These are phyloP conservation scores for Saxophila tyrrhenica DNA, from an alignment of 495 filamentous ascomycete species.

Conservation along the genomic window DNA sequence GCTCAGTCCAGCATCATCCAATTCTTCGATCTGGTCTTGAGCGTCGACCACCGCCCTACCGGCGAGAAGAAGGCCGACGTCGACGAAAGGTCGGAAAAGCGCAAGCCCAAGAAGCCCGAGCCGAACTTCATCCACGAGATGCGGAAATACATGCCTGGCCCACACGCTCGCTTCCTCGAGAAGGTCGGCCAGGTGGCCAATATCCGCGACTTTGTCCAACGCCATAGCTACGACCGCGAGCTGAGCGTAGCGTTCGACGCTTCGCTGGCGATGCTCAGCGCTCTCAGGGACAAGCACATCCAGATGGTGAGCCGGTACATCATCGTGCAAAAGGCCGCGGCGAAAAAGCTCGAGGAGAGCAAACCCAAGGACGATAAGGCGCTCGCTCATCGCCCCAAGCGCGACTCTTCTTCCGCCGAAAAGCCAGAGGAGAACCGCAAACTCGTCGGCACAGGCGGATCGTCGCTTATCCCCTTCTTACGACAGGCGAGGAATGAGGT, in stretches of 20 bases:
- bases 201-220: conserved; percentile 73
- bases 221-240: conserved; percentile 45
- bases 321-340: conserved; percentile 56
- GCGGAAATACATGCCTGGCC: conserved; percentile 91
- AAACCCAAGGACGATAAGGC: conserved; percentile 33
- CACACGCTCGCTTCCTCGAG: conserved; percentile 78
- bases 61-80: conserved; percentile 48
- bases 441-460: conserved; percentile 83
- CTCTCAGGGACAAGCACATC: conserved; percentile 87
- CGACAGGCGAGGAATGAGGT: conserved; percentile 95
- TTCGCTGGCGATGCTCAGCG: conserved; percentile 79
- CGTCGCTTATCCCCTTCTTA: conserved; percentile 82
- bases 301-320: conserved; percentile 95
- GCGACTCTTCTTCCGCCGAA: conserved; percentile 32
- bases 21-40: conserved; percentile 87
- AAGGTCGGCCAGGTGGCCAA: conserved; percentile 74
- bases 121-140: conserved; percentile 92
- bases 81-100: conserved; percentile 31
- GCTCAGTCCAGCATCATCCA: conserved; percentile 92
- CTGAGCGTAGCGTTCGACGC: conserved; percentile 80
- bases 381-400: conserved; percentile 45
- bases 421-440: conserved; percentile 36
- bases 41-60: conserved; percentile 83
- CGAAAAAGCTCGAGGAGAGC: conserved; percentile 9
- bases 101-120: conserved; percentile 40